Percentiles rank a stretch among this genome's conserved stretches.
phyloP scores from a whole-genome alignment of 1,139 yeast species.

The Saccharomyces hybrid region DNA sequence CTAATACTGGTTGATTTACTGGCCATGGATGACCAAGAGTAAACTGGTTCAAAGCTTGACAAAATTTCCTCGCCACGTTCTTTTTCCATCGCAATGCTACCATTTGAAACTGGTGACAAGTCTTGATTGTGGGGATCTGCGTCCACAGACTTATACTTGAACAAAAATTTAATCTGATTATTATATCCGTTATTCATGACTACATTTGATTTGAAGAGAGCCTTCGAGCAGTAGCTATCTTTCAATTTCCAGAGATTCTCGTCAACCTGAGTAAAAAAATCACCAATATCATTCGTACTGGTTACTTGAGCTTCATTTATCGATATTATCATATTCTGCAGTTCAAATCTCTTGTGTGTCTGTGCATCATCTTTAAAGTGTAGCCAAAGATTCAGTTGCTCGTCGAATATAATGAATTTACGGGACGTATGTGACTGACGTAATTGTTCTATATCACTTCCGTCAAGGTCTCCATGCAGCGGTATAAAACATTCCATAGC shows the following conservation, averaged over 20 bases:
- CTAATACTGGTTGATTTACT: background rate
- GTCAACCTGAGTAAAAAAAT: constrained; percentile 5
- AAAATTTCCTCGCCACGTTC: constrained; percentile 10
- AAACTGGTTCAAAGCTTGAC: constrained; percentile 23
- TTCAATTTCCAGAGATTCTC: constrained; percentile 16
- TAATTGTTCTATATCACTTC: constrained; percentile 4
- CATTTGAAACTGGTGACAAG: background rate
- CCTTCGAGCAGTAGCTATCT: constrained; percentile 10
- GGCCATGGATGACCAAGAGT: constrained; percentile 11
- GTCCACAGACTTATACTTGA: constrained; percentile 8
- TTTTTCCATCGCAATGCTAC: background rate
- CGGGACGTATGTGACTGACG: constrained; percentile 16
- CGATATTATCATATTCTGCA: constrained; percentile 16
- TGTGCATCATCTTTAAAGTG: constrained; percentile 6
- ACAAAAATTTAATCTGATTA: constrained; percentile 19
- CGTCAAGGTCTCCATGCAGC: constrained; percentile 8
- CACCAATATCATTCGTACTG: constrained; percentile 8
- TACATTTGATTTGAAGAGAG: constrained; percentile 25
- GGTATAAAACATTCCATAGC: constrained; percentile 24
- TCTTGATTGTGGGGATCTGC: background rate
- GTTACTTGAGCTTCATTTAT: constrained; percentile 27
- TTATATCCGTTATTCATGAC: constrained; percentile 31
- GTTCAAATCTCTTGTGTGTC: background rate
- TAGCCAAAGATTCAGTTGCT: constrained; percentile 18
- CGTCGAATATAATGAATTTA: constrained; percentile 29